Base-by-base conservation (phyloP, 1,139 yeast genomes). In the Sugiyamaella pinicola region DNA sequence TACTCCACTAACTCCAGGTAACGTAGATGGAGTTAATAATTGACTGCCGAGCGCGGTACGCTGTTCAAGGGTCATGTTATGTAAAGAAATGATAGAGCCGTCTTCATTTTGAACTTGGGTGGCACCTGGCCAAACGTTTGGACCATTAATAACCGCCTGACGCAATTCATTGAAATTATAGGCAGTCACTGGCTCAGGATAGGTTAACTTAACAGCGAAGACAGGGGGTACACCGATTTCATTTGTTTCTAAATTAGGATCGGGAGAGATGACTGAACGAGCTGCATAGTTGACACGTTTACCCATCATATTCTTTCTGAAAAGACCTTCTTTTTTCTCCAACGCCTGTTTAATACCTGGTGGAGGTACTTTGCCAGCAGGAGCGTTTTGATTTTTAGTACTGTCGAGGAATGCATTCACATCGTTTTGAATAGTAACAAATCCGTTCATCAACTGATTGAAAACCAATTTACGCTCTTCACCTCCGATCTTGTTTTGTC, bases 291-390 rank as follows among this genome's bases (percentile, higher is more conserved):
- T 95, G 56, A 95, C 99, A 77, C 99, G 89, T 78, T 95, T 95
- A 71, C 99, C 99, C 99, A 95, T 95, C 99, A 95, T 93, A 68
- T 95, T 96, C 71, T 91, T 93, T 78, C 99, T 84, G 78, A 93
- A 93, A 62, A 93, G 79, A 70, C 99, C 99, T 74, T 95, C 99
- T 71, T 95, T 95, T 84, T 95, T 93, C 74, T 95, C 99, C 66
- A 95, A 77, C 3, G 96, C 96, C 77, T 95, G 99, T 71, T 95
- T 93, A 64, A 95, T 83, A 76, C 99, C 99, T 2, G 99, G 99
- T 48, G 81, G 80, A 41, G 96, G 91, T 24, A 81, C 71, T 60
- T 81, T 83, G n/a, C 84, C 85, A 18, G 85, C 83, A 54, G 74
- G 74, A 31, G 74, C 74, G 59, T 81, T 79, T 70, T 87, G 96